Base-by-base conservation (phyloP, 495 filamentous ascomycete genomes). In the Coniosporium apollinis region DNA sequence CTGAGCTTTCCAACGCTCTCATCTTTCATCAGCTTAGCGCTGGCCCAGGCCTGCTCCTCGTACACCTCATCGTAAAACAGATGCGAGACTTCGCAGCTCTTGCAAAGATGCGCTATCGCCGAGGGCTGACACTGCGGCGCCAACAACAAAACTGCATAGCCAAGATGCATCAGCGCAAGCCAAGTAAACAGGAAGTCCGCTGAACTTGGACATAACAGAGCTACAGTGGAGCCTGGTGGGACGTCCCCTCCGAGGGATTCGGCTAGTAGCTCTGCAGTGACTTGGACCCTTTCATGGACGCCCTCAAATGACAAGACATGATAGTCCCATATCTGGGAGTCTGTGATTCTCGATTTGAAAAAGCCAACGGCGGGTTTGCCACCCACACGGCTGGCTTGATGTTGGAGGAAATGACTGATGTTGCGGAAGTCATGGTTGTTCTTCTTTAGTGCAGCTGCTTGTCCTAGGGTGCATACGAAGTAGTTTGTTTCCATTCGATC, bases 391-490 rank as follows among this genome's bases (percentile, higher is more conserved):
- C 36, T 33, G 19, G 62, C 62, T 43, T 65, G 64, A 15, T 38
- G 22, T 14, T 62, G 55, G 17, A 73, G 43, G 19, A 73, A 53
- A 3, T 59, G 47, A 19, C 51, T 58, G 36, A 72, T 55, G 0
- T 56, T 67, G n/a, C 44, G 31, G 37, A 59, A 64, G 2, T 39
- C 14, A 17, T 13, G 34, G 5, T 37, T 30, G 4, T 25, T 35
- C 3, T 28, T 30, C 29, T 56, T 59, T n/a, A 62, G 15, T 1
- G 13, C 14, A 2, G 45, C 47, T 4, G 64, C 66, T 46, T 67
- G 50, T 8, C 61, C 66, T 15, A 71, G 51, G 5, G 66, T 68
- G 42, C 63, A 68, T 7, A 56, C 52, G 35, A 71, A 71, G 47
- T 69, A 66, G 31, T 60, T 66, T 7, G 38, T n/a, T 1, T 42